Evolutionary conservation across 2,329 filamentous ascomycete species (phyloP).

Genomic region (Exophiala xenobiotica): DNA sequence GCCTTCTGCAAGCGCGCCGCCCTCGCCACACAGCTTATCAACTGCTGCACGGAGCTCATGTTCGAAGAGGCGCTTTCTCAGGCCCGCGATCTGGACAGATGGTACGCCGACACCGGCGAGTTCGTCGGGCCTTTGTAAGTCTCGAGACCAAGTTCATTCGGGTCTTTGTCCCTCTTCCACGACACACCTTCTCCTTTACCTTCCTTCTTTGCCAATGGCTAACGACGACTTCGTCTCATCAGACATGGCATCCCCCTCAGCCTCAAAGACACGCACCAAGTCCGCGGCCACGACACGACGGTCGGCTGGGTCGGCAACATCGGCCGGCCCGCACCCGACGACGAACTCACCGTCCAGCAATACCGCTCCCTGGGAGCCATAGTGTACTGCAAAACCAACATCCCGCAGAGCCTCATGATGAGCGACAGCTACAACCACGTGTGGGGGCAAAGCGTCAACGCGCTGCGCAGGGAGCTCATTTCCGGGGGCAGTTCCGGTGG

Average conservation of each 20-base stretch:
- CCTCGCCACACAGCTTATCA: slow-evolving; percentile 38
- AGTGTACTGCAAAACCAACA: slow-evolving; percentile 54
- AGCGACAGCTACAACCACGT: slow-evolving; percentile 54
- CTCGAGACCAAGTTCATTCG: too few species aligned
- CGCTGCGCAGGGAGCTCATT: slow-evolving; percentile 48
- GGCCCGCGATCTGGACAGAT: slow-evolving; percentile 48
- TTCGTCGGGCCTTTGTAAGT: slow-evolving; percentile 61
- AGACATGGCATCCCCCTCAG: slow-evolving; percentile 45
- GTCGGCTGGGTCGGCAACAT: slow-evolving; percentile 48
- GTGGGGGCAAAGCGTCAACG: slow-evolving; percentile 51
- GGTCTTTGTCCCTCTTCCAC: too few species aligned
- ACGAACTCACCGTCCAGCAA: slow-evolving; percentile 31
- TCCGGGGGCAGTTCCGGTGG: slow-evolving; percentile 55
- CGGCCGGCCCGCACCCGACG: slow-evolving; percentile 30
- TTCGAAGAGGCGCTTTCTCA: slow-evolving; percentile 9
- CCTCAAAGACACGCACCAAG: slow-evolving; percentile 8
- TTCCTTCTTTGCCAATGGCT: too few species aligned
- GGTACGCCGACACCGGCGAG: slow-evolving; percentile 52
- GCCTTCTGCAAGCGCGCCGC: slow-evolving; percentile 56
- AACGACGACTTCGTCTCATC: too few species aligned
- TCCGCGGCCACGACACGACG: slow-evolving; percentile 14
- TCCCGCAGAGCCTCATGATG: slow-evolving; percentile 51
- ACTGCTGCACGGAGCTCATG: slow-evolving; percentile 11
- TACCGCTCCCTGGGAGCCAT: slow-evolving; percentile 45
- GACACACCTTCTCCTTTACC: too few species aligned